Evolutionary conservation across 306 rosid genomes (phyloP).

Genomic region (Prosopis cineraria): DNA sequence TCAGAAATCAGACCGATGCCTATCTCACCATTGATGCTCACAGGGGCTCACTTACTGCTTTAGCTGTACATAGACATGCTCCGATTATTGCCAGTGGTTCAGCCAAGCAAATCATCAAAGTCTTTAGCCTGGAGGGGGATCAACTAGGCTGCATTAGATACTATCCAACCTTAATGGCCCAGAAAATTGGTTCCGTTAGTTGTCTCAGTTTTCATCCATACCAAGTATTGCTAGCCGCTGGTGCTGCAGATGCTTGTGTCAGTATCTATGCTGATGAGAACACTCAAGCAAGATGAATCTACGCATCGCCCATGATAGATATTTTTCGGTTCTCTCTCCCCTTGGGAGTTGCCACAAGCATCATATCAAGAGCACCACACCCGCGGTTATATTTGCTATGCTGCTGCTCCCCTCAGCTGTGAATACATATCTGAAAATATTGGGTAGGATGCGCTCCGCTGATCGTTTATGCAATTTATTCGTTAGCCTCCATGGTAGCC

Average conservation of each 20-base stretch:
- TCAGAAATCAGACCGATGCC: constrained; percentile 64
- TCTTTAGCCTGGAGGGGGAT: constrained; percentile 86
- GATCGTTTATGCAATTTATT: constrained; percentile 69
- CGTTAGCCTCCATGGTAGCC: constrained; percentile 80
- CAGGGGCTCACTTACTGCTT: constrained; percentile 91
- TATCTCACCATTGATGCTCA: constrained; percentile 87
- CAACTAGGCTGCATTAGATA: constrained; percentile 84
- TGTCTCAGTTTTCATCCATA: constrained; percentile 90
- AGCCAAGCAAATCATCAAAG: constrained; percentile 89
- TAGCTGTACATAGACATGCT: constrained; percentile 97
- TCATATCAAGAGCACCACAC: constrained; percentile 24
- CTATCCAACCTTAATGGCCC: constrained; percentile 94
- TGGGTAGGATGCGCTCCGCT: constrained; percentile 53
- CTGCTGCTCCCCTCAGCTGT: constrained; percentile 45
- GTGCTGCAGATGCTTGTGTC: constrained; percentile 87
- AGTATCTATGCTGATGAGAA: constrained; percentile 81
- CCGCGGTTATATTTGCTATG: constrained; percentile 35
- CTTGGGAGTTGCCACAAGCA: constrained; percentile 26
- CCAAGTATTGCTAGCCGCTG: constrained; percentile 89
- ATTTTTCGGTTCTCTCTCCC: constrained; percentile 38
- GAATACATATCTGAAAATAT: constrained; percentile 49
- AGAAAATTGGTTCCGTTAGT: constrained; percentile 89
- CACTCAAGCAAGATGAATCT: constrained; percentile 63
- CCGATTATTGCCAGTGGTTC: constrained; percentile 97
- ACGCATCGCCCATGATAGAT: constrained; percentile 23